These are phyloP conservation scores for Tulasnella sp. DNA, from an alignment of 768 basidiomycete genomes.

Conservation along the genomic window DNA sequence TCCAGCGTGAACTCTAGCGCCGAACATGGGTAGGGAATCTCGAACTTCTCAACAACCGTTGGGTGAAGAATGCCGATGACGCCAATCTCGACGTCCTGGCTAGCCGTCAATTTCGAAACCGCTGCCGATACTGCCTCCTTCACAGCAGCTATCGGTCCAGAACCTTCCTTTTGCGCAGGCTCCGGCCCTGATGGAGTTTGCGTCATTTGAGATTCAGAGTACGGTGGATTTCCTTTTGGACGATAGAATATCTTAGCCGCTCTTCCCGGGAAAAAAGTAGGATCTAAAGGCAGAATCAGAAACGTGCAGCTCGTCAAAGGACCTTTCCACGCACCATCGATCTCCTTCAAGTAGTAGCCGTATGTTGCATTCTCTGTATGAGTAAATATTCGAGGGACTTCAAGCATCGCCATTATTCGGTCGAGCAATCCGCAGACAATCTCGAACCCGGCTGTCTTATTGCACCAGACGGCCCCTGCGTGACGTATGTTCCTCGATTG, in stretches of 20 bases:
- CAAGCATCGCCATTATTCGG: conserved; percentile 91
- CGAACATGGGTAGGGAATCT: conserved; percentile 90
- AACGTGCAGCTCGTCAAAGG: not conserved
- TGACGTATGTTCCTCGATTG: conserved; percentile 82
- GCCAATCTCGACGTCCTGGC: conserved; percentile 64
- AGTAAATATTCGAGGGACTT: conserved; percentile 66
- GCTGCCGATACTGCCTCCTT: conserved; percentile 38
- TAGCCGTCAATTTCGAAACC: conserved; percentile 22
- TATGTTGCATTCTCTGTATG: conserved; percentile 42
- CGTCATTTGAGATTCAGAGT: conserved; percentile 5
- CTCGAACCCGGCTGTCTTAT: conserved; percentile 95
- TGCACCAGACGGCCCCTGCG: conserved; percentile 89
- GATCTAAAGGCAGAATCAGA: conserved; percentile 40
- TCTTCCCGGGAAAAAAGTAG: conserved; percentile 90
- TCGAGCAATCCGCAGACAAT: conserved; percentile 91
- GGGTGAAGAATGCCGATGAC: conserved; percentile 92
- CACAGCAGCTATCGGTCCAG: conserved; percentile 23
- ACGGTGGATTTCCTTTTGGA: conserved; percentile 27
- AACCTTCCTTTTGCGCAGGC: not conserved
- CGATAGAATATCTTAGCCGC: conserved; percentile 90
- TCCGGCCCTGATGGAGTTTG: not conserved
- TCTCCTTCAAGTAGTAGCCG: conserved; percentile 90
- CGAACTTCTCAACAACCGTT: conserved; percentile 80
- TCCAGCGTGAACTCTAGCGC: conserved; percentile 89
- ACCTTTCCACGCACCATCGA: conserved; percentile 48